These are phyloP conservation scores for Collariella sp. DNA, from an alignment of 495 filamentous ascomycete species.

Conservation along the genomic window DNA sequence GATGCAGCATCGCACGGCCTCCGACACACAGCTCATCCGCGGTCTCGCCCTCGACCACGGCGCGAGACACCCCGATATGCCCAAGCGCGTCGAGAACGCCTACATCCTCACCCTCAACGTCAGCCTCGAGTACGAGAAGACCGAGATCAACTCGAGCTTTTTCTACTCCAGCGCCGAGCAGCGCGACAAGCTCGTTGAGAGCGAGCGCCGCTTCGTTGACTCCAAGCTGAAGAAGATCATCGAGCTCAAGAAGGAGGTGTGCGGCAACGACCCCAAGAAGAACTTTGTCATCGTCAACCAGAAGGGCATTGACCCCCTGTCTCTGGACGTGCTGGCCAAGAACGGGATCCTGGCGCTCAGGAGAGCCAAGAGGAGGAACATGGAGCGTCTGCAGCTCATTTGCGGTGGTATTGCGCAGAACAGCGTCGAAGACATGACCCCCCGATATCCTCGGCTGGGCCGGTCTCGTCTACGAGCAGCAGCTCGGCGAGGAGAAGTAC, in stretches of 20 bases:
- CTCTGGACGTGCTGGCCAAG: slow-evolving; percentile 90
- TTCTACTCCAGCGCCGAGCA: slow-evolving; percentile 97
- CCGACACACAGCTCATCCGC: slow-evolving; percentile 91
- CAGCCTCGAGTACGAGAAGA: slow-evolving; percentile 97
- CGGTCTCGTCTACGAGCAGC: slow-evolving; percentile 92
- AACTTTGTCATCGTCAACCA: slow-evolving; percentile 98
- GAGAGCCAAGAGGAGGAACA: slow-evolving; percentile 93
- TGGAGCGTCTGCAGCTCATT: slow-evolving; percentile 93
- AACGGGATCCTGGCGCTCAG: slow-evolving; percentile 93
- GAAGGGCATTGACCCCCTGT: slow-evolving; percentile 96
- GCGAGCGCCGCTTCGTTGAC: slow-evolving; percentile 91
- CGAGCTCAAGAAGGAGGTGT: slow-evolving; percentile 95
- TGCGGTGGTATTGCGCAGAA: slow-evolving; percentile 89
- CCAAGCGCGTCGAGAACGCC: slow-evolving; percentile 89
- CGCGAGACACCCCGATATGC: slow-evolving; percentile 96
- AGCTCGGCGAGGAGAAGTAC: slow-evolving; percentile 97
- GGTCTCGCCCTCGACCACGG: slow-evolving; percentile 93
- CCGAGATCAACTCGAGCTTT: slow-evolving; percentile 97
- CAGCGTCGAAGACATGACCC: slow-evolving; percentile 85
- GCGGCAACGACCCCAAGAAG: slow-evolving; percentile 89
- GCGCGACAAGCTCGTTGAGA: slow-evolving; percentile 94
- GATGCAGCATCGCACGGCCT: slow-evolving; percentile 95
- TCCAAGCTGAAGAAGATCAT: slow-evolving; percentile 96
- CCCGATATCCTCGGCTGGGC: slow-evolving; percentile 93
- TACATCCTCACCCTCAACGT: slow-evolving; percentile 94